phyloP scores from a whole-genome alignment of 192 early-diverging fungal genomes.

The Geosiphon pyriformis region DNA sequence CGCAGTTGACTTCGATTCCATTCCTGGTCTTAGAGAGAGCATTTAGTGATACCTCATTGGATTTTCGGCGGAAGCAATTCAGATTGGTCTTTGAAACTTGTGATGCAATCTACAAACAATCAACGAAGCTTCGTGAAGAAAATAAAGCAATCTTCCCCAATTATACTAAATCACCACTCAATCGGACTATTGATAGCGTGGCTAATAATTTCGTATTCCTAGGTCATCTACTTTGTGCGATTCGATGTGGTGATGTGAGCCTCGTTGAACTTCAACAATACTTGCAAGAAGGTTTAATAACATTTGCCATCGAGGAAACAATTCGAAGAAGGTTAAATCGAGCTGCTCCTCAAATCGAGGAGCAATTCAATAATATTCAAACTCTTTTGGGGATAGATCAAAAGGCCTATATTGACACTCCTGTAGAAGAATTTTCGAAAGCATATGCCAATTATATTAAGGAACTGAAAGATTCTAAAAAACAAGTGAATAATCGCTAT shows the following conservation, averaged over 20 bases:
- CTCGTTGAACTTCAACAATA: constrained; percentile 13
- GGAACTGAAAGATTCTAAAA: constrained; percentile 1
- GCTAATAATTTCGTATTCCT: constrained; percentile 37
- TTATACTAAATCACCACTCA: constrained; percentile 25
- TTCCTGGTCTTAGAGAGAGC: constrained; percentile 36
- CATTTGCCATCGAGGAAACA: constrained; percentile 32
- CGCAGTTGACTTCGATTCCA: constrained; percentile 36
- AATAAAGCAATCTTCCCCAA: constrained; percentile 33
- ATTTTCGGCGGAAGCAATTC: constrained; percentile 35
- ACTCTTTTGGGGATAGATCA: constrained; percentile 29
- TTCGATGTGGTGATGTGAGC: constrained; percentile 33
- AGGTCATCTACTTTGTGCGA: constrained; percentile 38
- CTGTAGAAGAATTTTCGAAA: constrained; percentile 19
- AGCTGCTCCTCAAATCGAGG: constrained; percentile 21
- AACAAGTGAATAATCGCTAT: constrained; percentile 4
- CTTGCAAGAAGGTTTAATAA: constrained; percentile 25
- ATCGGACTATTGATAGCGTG: constrained; percentile 37
- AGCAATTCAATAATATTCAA: constrained; percentile 25
- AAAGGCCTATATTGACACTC: constrained; percentile 22
- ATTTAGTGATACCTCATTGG: constrained; percentile 29
- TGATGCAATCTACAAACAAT: constrained; percentile 36
- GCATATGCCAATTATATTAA: constrained; percentile 28
- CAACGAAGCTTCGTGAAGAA: constrained; percentile 28
- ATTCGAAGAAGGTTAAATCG: constrained; percentile 34
- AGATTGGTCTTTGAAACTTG: constrained; percentile 38